A percentile compares a stretch with the other conserved stretches of the same genome.
Conservation (phyloP, 306 rosid genomes). For the Urtica urens region DNA sequence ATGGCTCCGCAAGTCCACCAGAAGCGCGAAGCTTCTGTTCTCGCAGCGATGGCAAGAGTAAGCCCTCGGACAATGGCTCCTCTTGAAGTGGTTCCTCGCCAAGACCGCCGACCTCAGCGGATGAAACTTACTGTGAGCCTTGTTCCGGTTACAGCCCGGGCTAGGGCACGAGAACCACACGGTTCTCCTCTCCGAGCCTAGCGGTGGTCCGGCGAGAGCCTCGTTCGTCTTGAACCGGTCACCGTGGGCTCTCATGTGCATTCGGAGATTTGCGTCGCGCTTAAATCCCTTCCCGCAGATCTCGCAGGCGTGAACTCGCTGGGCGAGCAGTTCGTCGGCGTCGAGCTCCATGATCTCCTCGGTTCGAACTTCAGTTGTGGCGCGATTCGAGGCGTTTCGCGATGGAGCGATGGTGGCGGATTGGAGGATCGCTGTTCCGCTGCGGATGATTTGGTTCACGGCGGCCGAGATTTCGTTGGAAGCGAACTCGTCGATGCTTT, state of each 20-base stretch:
- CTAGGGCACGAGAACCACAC: conserved; percentile 66
- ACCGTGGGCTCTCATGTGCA: conserved; percentile 97
- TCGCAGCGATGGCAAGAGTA: conserved; percentile 58
- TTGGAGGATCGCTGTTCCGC: conserved; percentile 49
- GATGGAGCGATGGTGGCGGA: conserved; percentile 22
- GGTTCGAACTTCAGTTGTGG: conserved; percentile 4
- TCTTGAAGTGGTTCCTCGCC: conserved; percentile 78
- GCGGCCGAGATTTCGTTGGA: conserved; percentile 54
- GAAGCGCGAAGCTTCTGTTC: conserved; percentile 64
- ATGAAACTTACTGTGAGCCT: conserved; percentile 41
- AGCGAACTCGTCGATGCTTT: conserved; percentile 32
- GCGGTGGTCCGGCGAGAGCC: conserved; percentile 47
- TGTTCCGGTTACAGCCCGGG: conserved; percentile 56
- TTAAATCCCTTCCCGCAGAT: conserved; percentile 88
- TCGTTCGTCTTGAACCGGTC: conserved; percentile 62
- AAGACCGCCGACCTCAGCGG: conserved; percentile 60
- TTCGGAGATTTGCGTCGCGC: conserved; percentile 83
- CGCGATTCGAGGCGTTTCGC: conserved; percentile 12
- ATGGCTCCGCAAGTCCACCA: conserved; percentile 76
- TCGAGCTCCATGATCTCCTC: conserved; percentile 69
- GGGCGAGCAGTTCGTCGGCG: conserved; percentile 59
- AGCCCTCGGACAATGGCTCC: conserved; percentile 92
- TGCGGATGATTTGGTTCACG: conserved; percentile 37
- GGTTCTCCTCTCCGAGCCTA: neutral
- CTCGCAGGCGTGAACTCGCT: conserved; percentile 76